A percentile compares a stretch with the other conserved stretches of the same genome.
phyloP scores from a whole-genome alignment of 2,329 filamentous ascomycete genomes.

The Ophiostoma piceae region DNA sequence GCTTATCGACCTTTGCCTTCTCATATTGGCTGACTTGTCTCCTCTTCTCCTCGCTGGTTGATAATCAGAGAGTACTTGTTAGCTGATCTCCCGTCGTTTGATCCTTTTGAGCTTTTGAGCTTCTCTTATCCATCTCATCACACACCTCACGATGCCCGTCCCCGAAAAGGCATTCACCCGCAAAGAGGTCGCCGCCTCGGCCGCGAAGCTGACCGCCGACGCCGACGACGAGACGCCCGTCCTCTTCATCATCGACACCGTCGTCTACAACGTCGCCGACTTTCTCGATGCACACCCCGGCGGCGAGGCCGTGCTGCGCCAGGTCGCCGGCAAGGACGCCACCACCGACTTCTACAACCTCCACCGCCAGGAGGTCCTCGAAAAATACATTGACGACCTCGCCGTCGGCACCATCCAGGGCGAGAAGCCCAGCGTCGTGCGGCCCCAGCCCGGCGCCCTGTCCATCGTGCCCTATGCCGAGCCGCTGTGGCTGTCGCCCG shows the following conservation, averaged over 20 bases:
- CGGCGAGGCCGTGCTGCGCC: slow-evolving; percentile 70
- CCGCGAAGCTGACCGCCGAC: slow-evolving; percentile 59
- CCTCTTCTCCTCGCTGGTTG: too few species aligned
- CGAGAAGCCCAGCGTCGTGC: slow-evolving; percentile 69
- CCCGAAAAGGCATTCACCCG: slow-evolving; percentile 51
- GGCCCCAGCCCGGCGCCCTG: slow-evolving; percentile 64
- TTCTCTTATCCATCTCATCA: neutral
- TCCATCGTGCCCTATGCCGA: slow-evolving; percentile 78
- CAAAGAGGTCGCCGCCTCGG: slow-evolving; percentile 55
- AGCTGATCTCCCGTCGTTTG: neutral
- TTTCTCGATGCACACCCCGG: slow-evolving; percentile 83
- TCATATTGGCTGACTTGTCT: too few species aligned
- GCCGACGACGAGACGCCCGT: slow-evolving; percentile 60
- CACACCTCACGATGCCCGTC: slow-evolving; percentile 31
- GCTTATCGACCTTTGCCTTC: too few species aligned
- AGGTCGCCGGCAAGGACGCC: slow-evolving; percentile 76
- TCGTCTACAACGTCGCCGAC: slow-evolving; percentile 80
- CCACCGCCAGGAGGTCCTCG: slow-evolving; percentile 81
- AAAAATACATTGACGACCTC: slow-evolving; percentile 67
- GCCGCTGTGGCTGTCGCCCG: slow-evolving; percentile 72
- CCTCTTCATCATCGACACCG: slow-evolving; percentile 81
- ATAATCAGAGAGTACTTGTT: too few species aligned
- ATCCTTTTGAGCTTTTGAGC: neutral
- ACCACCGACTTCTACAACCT: slow-evolving; percentile 86
- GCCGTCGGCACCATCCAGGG: slow-evolving; percentile 69